phyloP scores from a whole-genome alignment of 1,284 basidiomycete species.

The Athelia psychrophila region DNA sequence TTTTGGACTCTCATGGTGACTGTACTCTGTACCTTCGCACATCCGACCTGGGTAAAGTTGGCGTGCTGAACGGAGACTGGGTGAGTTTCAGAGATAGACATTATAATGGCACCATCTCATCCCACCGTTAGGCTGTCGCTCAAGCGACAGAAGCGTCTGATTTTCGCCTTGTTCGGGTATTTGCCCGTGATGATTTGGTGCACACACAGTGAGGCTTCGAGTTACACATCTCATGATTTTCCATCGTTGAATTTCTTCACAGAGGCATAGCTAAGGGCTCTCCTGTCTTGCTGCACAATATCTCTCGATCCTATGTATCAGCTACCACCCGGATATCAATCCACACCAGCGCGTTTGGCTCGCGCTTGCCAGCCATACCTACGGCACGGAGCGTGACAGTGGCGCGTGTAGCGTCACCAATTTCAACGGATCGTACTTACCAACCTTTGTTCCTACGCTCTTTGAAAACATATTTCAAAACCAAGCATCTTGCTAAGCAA shows the following conservation, averaged over 20 bases:
- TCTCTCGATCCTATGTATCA: slow-evolving; percentile 21
- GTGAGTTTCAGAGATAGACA: slow-evolving; percentile 39
- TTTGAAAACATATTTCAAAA: slow-evolving; percentile 66
- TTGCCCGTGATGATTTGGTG: slow-evolving; percentile 47
- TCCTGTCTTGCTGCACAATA: slow-evolving; percentile 59
- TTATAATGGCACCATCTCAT: not conserved
- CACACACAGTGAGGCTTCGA: slow-evolving; percentile 24
- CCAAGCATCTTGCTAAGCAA: slow-evolving; percentile 65
- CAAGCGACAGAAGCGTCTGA: slow-evolving; percentile 20
- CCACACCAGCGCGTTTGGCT: slow-evolving; percentile 53
- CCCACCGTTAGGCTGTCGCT: slow-evolving; percentile 20
- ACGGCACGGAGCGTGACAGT: slow-evolving; percentile 74
- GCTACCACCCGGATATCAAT: slow-evolving; percentile 29
- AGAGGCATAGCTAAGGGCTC: slow-evolving; percentile 45
- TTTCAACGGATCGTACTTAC: slow-evolving; percentile 72
- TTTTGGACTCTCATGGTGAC: slow-evolving; percentile 38
- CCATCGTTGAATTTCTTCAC: slow-evolving; percentile 4
- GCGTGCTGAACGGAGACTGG: slow-evolving; percentile 87
- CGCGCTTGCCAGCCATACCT: slow-evolving; percentile 60
- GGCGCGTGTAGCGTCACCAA: slow-evolving; percentile 81
- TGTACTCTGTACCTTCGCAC: slow-evolving; percentile 56
- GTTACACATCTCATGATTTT: slow-evolving; percentile 2
- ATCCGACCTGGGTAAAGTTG: slow-evolving; percentile 67
- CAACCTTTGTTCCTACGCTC: slow-evolving; percentile 70
- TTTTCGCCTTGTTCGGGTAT: slow-evolving; percentile 54